Evolutionary conservation across 306 rosid genomes (phyloP).

Genomic region (Quercus glauca): DNA sequence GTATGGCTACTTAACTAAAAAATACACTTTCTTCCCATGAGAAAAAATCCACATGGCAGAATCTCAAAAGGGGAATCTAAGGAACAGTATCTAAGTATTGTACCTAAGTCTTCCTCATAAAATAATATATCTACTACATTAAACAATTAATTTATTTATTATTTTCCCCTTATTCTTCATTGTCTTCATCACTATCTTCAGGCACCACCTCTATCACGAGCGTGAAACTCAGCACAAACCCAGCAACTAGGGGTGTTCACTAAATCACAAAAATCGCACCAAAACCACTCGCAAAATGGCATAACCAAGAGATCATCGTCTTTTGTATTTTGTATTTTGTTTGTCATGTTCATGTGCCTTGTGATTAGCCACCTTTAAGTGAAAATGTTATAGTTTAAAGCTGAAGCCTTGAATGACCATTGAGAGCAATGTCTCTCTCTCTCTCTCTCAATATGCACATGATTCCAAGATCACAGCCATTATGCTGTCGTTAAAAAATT

Average conservation of each 20-base stretch:
- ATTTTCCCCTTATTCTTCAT: too few species aligned
- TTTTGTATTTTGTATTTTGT: background rate
- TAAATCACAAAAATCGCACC: too few species aligned
- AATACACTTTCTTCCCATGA: fast-evolving
- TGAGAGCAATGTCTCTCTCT: background rate
- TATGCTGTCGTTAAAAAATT: background rate
- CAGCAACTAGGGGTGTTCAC: too few species aligned
- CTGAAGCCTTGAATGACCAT: background rate
- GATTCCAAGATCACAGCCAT: slow-evolving; percentile 6
- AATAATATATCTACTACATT: too few species aligned
- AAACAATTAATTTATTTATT: too few species aligned
- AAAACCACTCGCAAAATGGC: too few species aligned
- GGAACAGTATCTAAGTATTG: fast-evolving
- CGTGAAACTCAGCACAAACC: too few species aligned
- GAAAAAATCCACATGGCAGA: fast-evolving
- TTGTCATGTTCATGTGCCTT: background rate
- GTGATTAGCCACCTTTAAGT: background rate
- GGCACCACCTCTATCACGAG: too few species aligned
- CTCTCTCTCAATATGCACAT: slow-evolving; percentile 7
- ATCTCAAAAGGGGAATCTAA: fast-evolving
- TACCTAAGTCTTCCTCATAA: too few species aligned
- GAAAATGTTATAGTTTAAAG: background rate
- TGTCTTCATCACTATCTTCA: too few species aligned
- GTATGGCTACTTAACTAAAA: too few species aligned
- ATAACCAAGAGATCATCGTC: background rate